phyloP scores from a whole-genome alignment of 169 alveolate genomes.

The Cryptosporidium bovis region DNA sequence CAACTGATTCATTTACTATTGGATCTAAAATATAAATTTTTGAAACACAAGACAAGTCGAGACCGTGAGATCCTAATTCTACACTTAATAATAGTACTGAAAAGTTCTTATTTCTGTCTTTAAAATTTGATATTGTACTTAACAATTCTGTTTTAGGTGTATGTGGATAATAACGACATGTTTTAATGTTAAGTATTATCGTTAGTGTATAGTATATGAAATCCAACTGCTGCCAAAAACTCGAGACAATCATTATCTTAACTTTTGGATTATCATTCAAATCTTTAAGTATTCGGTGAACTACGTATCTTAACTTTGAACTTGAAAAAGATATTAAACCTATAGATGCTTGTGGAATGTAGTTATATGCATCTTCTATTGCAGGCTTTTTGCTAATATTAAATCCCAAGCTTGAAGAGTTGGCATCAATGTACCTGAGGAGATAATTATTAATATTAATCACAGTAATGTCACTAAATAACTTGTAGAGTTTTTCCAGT shows the following conservation, averaged over 20 bases:
- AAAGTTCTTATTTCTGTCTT: neutral
- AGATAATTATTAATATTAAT: slow-evolving; percentile 32
- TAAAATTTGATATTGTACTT: slow-evolving; percentile 22
- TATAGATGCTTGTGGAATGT: slow-evolving; percentile 28
- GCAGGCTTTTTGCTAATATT: neutral
- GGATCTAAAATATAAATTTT: slow-evolving; percentile 52
- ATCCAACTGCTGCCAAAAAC: slow-evolving; percentile 69
- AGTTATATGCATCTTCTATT: neutral
- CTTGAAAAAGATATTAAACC: slow-evolving; percentile 63
- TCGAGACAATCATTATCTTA: slow-evolving; percentile 59
- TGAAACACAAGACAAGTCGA: slow-evolving; percentile 53
- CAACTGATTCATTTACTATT: slow-evolving; percentile 53
- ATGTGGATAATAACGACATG: slow-evolving; percentile 67
- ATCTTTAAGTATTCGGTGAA: slow-evolving; percentile 41
- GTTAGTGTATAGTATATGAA: slow-evolving; percentile 51
- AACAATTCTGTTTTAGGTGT: slow-evolving; percentile 33
- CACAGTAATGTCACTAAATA: slow-evolving; percentile 20
- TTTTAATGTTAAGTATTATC: slow-evolving; percentile 17
- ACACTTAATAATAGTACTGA: slow-evolving; percentile 32
- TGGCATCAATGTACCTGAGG: slow-evolving; percentile 1
- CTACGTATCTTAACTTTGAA: slow-evolving; percentile 41
- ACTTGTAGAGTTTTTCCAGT: neutral
- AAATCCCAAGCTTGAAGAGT: neutral
- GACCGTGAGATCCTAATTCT: slow-evolving; percentile 67
- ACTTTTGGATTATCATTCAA: slow-evolving; percentile 7